A percentile compares a stretch with the other conserved stretches of the same genome.
Evolutionary conservation across 2,329 filamentous ascomycete species (phyloP).

Genomic region (Talaromyces sp.): DNA sequence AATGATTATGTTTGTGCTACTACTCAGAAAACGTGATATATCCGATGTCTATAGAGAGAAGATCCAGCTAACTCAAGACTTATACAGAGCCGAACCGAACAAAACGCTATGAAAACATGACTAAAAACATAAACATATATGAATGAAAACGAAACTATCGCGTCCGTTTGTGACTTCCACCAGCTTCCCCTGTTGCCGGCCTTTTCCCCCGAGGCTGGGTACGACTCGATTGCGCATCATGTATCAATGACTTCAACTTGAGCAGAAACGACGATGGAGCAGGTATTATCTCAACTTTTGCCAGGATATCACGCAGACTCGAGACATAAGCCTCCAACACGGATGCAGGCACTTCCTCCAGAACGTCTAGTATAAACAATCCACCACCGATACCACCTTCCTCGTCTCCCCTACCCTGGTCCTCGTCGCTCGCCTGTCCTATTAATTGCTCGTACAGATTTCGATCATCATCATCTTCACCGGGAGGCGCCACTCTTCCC

Average conservation of each 20-base stretch:
- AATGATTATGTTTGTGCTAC: too few species aligned
- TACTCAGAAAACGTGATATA: not conserved
- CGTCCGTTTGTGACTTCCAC: constrained; percentile 19
- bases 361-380: constrained; percentile 39
- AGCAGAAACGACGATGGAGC: constrained; percentile 36
- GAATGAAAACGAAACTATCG: constrained; percentile 9
- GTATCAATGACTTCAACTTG: constrained; percentile 32
- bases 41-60: not conserved
- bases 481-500: constrained; percentile 31
- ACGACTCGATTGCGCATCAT: constrained; percentile 26
- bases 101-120: constrained; percentile 2
- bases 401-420: not conserved
- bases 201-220: constrained; percentile 13
- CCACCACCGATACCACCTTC: constrained; percentile 18
- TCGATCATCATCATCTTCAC: constrained; percentile 41
- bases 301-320: constrained; percentile 32
- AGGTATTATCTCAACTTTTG: constrained; percentile 45
- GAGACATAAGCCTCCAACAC: constrained; percentile 30
- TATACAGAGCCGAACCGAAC: not conserved
- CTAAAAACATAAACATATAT: not conserved
- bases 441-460: constrained; percentile 44
- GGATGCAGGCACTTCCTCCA: constrained; percentile 33
- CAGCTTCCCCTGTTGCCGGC: constrained; percentile 18
- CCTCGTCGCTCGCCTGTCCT: constrained; percentile 27
- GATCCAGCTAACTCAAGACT: constrained; percentile 12